A percentile compares a stretch with the other conserved stretches of the same genome.
Conservation (phyloP, 352 stramenopile species). For the Globisporangium heterothallicum region DNA sequence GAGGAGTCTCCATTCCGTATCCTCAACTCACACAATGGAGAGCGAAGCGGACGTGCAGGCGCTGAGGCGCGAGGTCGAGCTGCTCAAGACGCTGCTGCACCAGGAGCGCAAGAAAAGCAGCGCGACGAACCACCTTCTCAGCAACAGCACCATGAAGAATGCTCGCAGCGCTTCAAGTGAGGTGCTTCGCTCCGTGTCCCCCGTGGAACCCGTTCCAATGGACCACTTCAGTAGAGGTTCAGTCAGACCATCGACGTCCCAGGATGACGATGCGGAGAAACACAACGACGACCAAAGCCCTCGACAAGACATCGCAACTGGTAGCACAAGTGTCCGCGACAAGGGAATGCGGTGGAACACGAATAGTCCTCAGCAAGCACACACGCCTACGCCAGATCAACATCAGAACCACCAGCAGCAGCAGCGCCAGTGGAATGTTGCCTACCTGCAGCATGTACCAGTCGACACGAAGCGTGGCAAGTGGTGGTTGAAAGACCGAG, state of each 20-base stretch:
- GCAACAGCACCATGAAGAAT: not conserved
- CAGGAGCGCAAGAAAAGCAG: constrained; percentile 32
- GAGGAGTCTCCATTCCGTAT: too few relatives aligned
- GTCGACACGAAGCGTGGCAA: constrained; percentile 48
- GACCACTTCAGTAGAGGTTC: not conserved
- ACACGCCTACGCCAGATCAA: too few relatives aligned
- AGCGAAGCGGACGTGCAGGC: constrained; percentile 26
- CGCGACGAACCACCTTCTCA: not conserved
- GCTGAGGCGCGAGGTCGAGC: constrained; percentile 50
- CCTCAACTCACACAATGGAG: too few relatives aligned
- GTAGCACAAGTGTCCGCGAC: not conserved
- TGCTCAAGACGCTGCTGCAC: constrained; percentile 35
- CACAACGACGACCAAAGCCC: not conserved
- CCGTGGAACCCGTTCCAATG: not conserved
- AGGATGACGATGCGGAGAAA: not conserved
- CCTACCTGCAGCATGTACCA: constrained; percentile 29
- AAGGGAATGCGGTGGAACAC: constrained; percentile 4
- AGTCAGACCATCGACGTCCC: not conserved
- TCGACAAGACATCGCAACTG: not conserved
- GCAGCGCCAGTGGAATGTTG: constrained; percentile 1
- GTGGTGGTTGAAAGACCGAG: constrained; percentile 61
- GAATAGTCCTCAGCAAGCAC: constrained; percentile 4
- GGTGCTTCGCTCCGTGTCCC: not conserved
- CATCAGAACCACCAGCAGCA: constrained; percentile 6
- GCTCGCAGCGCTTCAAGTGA: not conserved